Base-by-base conservation (phyloP, 1,139 yeast species). In the Wickerhamomyces sp. region DNA sequence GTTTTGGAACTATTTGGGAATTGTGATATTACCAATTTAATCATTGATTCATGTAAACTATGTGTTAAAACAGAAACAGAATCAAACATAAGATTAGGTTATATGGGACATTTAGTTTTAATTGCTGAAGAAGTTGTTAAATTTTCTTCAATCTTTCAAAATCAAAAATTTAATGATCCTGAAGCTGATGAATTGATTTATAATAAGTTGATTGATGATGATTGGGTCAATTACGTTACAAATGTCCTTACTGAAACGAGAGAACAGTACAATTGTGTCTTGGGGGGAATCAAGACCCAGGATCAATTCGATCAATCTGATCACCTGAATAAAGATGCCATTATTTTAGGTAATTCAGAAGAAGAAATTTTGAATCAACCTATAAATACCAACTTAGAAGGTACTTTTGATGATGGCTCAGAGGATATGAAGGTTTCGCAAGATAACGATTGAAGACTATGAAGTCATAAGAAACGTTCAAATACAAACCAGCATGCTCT, bases 51-150 rank as follows among this genome's bases (percentile, higher is more conserved):
- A 8, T 95, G 93, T 62, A 71, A 72, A 48, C 74, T 79, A 48
- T 89, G 96, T 59, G 73, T 75, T 36, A 83, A 81, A 51, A 84
- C 84, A 57, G 94, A 87, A 62, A 68, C 66, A 45, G 59, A 52
- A 11, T 58, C 63, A 8, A 80, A 83, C 45, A 74, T 89, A 46
- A 74, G 99, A 53, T 72, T 93, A 46, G 99, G 99, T 1, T 94
- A 89, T 65, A 94, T 94, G 96, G 99, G 99, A 34, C 99, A 93
- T 66, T 71, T 93, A 60, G 91, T 97, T 0, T 73, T 93, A 50
- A 91, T 94, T 50, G 95, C 97, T 6, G 99, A 94, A 64, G 99
- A 93, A 64, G 96, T 93, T 39, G 97, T 93, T 45, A 93, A 93
- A 65, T 93, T 93, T 62, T 83, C 69, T 6, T 65, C 69, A 5